phyloP scores from a whole-genome alignment of 441 rosid genomes.

The Melastoma candidum region DNA sequence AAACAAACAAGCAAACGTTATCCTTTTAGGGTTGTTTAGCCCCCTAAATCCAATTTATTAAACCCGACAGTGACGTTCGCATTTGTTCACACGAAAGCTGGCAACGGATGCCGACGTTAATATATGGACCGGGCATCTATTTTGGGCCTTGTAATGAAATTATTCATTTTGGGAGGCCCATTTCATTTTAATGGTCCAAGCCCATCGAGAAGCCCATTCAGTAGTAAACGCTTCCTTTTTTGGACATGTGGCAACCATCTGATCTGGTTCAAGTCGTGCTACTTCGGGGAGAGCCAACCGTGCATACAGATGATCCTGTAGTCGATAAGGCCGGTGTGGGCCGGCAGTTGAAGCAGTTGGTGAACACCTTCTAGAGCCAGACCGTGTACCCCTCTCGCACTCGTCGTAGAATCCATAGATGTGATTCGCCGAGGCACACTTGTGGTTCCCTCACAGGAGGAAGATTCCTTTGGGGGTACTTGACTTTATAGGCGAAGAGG shows the following conservation, averaged over 20 bases:
- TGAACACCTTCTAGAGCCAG: constrained; percentile 44
- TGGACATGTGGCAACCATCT: constrained; percentile 28
- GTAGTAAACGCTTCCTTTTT: no score
- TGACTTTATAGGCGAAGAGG: constrained; percentile 52
- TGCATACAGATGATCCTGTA: constrained; percentile 57
- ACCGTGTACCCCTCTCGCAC: constrained; percentile 47
- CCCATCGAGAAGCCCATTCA: no score
- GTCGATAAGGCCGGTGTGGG: constrained; percentile 56
- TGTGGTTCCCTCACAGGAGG: constrained; percentile 59
- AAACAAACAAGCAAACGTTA: background rate
- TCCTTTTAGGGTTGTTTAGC: background rate
- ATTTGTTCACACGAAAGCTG: no score
- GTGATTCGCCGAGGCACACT: constrained; percentile 49
- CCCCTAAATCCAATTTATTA: no score
- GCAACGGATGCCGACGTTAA: no score
- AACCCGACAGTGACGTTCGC: no score
- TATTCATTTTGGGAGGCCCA: no score
- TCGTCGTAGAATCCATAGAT: constrained; percentile 62
- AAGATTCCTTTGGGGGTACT: constrained; percentile 43
- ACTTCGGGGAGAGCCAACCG: constrained; percentile 56
- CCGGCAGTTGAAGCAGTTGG: constrained; percentile 61
- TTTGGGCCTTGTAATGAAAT: no score
- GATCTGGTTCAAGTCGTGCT: constrained; percentile 38
- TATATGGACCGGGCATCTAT: no score
- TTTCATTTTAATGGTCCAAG: no score